A percentile compares a stretch with the other conserved stretches of the same genome.
These are phyloP conservation scores for Emydomyces testavorans DNA, from an alignment of 2,329 filamentous ascomycete genomes.

Conservation along the genomic window DNA sequence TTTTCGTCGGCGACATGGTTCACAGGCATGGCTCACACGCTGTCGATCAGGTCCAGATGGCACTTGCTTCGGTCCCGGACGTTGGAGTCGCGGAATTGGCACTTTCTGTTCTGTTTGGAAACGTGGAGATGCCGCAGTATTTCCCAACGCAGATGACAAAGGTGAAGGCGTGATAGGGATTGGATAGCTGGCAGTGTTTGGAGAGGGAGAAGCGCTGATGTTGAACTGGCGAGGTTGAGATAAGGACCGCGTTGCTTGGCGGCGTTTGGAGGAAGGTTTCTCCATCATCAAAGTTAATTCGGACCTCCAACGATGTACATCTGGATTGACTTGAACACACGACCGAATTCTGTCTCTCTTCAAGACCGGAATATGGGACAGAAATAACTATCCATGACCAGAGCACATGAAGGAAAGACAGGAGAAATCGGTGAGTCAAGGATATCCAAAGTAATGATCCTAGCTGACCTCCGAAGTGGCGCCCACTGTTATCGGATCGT, in stretches of 20 bases:
- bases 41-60: conserved; percentile 14
- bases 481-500: conserved; percentile 1
- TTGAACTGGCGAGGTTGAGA: conserved; percentile 11
- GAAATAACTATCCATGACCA: conserved; percentile 1
- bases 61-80: conserved; percentile 9
- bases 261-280: conserved; percentile 9
- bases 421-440: not conserved
- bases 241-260: conserved; percentile 12
- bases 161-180: conserved; percentile 1
- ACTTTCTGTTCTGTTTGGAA: conserved; percentile 15
- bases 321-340: too few relatives aligned
- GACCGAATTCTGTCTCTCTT: not conserved
- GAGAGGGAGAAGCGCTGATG: not conserved
- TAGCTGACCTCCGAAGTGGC: conserved; percentile 1
- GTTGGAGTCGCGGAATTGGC: conserved; percentile 17
- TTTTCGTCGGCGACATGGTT: conserved; percentile 28
- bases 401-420: not conserved
- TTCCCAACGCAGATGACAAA: conserved; percentile 10
- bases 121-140: not conserved
- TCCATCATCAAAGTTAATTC: conserved; percentile 8
- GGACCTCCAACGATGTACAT: not conserved
- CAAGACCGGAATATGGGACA: not conserved
- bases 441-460: not conserved
- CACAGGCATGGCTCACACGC: conserved; percentile 24
- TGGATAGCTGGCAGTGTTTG: conserved; percentile 3